Conservation (phyloP, 768 basidiomycete species). For the Cystobasidium ongulense region DNA sequence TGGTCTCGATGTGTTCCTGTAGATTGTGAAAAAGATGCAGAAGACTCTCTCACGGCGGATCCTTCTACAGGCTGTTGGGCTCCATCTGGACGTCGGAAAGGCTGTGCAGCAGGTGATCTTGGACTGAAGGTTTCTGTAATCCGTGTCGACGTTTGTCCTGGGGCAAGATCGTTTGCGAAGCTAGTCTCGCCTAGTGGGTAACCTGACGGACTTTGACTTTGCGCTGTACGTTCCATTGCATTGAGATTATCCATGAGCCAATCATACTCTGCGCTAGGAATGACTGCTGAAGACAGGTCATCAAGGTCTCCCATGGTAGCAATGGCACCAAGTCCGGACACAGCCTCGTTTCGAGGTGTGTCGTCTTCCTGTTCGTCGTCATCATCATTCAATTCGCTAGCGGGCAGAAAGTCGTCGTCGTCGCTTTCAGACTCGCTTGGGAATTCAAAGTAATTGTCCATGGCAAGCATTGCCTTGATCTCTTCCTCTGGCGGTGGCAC, state of each 20-base stretch:
- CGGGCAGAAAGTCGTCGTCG: slow-evolving; percentile 24
- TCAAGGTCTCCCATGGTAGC: neutral
- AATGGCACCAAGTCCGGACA: neutral
- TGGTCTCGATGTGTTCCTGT: too few relatives aligned
- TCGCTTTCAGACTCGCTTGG: slow-evolving; percentile 17
- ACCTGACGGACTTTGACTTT: slow-evolving; percentile 47
- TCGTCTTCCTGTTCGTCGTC: slow-evolving; percentile 16
- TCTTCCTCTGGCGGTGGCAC: slow-evolving; percentile 18
- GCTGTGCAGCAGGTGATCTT: too few relatives aligned
- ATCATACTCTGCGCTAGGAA: slow-evolving; percentile 27
- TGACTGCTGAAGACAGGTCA: neutral
- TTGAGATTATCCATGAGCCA: slow-evolving; percentile 8
- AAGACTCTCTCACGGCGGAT: too few relatives aligned
- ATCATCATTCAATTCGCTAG: neutral
- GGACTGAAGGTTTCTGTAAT: neutral
- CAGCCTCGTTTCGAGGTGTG: neutral
- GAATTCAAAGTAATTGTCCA: slow-evolving; percentile 31
- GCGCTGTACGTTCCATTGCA: neutral
- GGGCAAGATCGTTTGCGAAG: too few relatives aligned
- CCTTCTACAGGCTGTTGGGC: too few relatives aligned
- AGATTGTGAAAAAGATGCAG: too few relatives aligned
- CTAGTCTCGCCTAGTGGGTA: too few relatives aligned
- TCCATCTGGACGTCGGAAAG: too few relatives aligned
- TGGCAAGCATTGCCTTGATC: slow-evolving; percentile 21
- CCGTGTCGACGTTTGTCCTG: neutral